These are phyloP conservation scores for Lipomyces lipofer DNA, from an alignment of 805 yeast genomes.

Conservation along the genomic window DNA sequence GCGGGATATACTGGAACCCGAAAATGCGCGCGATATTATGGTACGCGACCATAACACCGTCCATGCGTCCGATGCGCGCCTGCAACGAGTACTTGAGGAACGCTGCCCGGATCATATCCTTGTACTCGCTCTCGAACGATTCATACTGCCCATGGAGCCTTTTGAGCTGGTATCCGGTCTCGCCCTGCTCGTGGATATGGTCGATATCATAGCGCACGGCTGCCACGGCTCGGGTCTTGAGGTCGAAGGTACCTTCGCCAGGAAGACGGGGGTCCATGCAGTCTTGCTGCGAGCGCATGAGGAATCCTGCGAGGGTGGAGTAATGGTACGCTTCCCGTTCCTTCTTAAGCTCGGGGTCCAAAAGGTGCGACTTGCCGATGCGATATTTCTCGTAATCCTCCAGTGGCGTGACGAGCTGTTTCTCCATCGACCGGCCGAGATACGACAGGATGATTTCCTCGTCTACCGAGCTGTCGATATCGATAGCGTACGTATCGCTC, in stretches of 20 bases:
- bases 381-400: constrained; percentile 50
- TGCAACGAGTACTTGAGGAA: constrained; percentile 84
- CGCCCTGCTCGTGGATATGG: constrained; percentile 57
- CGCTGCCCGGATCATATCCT: constrained; percentile 73
- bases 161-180: constrained; percentile 67
- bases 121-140: constrained; percentile 78
- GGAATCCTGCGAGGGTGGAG: constrained; percentile 63
- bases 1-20: constrained; percentile 87
- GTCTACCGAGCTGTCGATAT: constrained; percentile 66
- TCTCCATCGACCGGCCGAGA: constrained; percentile 79
- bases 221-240: constrained; percentile 88
- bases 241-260: constrained; percentile 87
- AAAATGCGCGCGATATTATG: constrained; percentile 79
- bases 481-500: constrained; percentile 59
- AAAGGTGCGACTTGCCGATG: constrained; percentile 30
- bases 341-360: constrained; percentile 19
- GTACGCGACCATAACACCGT: constrained; percentile 89
- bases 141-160: constrained; percentile 65
- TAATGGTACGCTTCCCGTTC: constrained; percentile 61
- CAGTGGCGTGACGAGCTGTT: constrained; percentile 63
- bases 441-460: constrained; percentile 66
- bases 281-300: constrained; percentile 89
- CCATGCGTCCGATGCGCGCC: constrained; percentile 95
- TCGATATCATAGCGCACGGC: constrained; percentile 76
- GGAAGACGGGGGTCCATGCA: constrained; percentile 76